phyloP scores from a whole-genome alignment of 805 yeast species.

The Kluyveromyces aestuarii region DNA sequence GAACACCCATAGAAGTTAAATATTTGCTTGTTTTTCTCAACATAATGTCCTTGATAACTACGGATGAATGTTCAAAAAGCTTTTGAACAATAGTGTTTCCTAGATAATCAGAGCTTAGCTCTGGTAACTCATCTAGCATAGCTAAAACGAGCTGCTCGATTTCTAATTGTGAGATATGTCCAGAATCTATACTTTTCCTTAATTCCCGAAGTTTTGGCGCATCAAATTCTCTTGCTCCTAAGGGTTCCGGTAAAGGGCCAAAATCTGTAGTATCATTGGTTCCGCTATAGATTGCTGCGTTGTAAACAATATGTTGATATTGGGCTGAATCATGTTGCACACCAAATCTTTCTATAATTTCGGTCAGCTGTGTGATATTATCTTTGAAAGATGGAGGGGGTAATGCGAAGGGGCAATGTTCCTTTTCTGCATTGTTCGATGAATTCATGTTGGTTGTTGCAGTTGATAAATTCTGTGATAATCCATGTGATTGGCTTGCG shows the following conservation, averaged over 20 bases:
- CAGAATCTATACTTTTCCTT: conserved; percentile 60
- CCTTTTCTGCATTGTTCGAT: conserved; percentile 19
- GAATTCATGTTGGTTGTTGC: conserved; percentile 4
- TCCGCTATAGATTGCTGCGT: conserved; percentile 37
- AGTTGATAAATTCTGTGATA: conserved; percentile 3
- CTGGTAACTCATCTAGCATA: conserved; percentile 84
- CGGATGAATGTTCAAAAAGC: conserved; percentile 62
- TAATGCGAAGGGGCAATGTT: conserved; percentile 27
- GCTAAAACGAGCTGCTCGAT: conserved; percentile 75
- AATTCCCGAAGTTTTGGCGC: conserved; percentile 83
- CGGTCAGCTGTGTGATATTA: conserved; percentile 10
- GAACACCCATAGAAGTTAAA: conserved; percentile 86
- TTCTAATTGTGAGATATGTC: conserved; percentile 45
- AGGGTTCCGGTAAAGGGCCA: conserved; percentile 73
- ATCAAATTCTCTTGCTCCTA: conserved; percentile 61
- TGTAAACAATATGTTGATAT: conserved; percentile 36
- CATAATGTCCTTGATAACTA: conserved; percentile 70
- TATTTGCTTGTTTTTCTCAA: conserved; percentile 67
- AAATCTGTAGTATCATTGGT: conserved; percentile 40
- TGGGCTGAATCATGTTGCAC: conserved; percentile 17
- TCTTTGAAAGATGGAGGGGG: conserved; percentile 25
- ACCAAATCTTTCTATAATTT: conserved; percentile 18
- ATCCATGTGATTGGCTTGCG: neutral
- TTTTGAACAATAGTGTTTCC: conserved; percentile 96
- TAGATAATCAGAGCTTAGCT: conserved; percentile 80